Evolutionary conservation across 495 filamentous ascomycete genomes (phyloP).

Genomic region (Hypoxylon perforatum): DNA sequence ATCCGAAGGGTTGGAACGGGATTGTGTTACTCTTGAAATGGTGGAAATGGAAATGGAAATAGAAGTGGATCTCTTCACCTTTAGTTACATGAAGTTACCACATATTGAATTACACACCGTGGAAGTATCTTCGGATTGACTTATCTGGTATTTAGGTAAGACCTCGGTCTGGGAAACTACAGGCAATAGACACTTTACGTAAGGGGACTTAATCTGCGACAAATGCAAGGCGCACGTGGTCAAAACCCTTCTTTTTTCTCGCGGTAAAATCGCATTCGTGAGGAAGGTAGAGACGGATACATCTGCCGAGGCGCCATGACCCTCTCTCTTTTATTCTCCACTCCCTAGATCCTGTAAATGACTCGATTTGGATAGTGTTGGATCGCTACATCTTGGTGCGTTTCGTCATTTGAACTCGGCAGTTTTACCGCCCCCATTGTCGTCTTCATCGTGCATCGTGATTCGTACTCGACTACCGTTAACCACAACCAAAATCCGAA

Average conservation of each 20-base stretch:
- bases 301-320: slow-evolving; percentile 38
- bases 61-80: no score
- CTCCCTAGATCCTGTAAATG: slow-evolving; percentile 25
- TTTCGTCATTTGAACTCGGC: slow-evolving; percentile 43
- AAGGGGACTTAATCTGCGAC: slow-evolving; percentile 7
- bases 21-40: no score
- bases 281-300: not conserved
- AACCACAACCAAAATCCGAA: slow-evolving; percentile 23
- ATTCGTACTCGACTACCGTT: not conserved
- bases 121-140: not conserved
- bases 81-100: no score
- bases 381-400: slow-evolving; percentile 23
- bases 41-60: no score
- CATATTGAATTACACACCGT: no score
- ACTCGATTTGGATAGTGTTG: slow-evolving; percentile 39
- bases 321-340: slow-evolving; percentile 28
- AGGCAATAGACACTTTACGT: not conserved
- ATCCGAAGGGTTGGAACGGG: no score
- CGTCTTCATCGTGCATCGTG: not conserved
- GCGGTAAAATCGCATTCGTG: slow-evolving; percentile 35
- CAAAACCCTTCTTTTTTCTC: slow-evolving; percentile 6
- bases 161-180: no score
- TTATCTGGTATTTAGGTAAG: not conserved
- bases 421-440: slow-evolving; percentile 33
- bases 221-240: slow-evolving; percentile 32